These are phyloP conservation scores for Torulaspora quercuum DNA, from an alignment of 805 yeast genomes.

Conservation along the genomic window DNA sequence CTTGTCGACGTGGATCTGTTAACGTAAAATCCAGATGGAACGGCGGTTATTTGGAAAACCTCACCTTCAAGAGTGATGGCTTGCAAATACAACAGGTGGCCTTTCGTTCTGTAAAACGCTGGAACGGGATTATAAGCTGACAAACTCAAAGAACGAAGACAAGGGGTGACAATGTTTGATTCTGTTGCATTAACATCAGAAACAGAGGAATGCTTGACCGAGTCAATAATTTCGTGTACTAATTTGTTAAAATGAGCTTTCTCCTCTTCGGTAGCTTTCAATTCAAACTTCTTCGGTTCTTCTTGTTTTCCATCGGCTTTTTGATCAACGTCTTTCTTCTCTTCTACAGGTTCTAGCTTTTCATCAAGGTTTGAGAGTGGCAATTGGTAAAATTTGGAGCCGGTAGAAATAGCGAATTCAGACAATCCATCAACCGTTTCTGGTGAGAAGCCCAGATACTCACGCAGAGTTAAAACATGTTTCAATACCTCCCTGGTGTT, in stretches of 20 bases:
- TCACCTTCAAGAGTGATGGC: slow-evolving; percentile 80
- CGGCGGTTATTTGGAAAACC: slow-evolving; percentile 71
- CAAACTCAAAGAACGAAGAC: slow-evolving; percentile 57
- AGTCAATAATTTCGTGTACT: slow-evolving; percentile 27
- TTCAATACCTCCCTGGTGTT: slow-evolving; percentile 32
- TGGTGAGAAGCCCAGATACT: slow-evolving; percentile 34
- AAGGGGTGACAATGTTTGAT: slow-evolving; percentile 33
- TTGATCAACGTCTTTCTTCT: slow-evolving; percentile 10
- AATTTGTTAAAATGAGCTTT: slow-evolving; percentile 24
- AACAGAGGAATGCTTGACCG: slow-evolving; percentile 18
- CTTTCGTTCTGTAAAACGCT: slow-evolving; percentile 54
- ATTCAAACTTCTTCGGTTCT: slow-evolving; percentile 22
- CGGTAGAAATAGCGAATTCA: slow-evolving; percentile 34
- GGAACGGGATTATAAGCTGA: slow-evolving; percentile 90
- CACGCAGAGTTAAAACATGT: slow-evolving; percentile 34
- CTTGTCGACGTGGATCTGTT: slow-evolving; percentile 62
- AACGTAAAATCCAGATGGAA: slow-evolving; percentile 73
- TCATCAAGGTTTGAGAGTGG: slow-evolving; percentile 26
- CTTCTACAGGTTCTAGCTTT: slow-evolving; percentile 13
- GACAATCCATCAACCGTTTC: slow-evolving; percentile 35
- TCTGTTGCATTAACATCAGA: slow-evolving; percentile 22
- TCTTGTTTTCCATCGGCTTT: slow-evolving; percentile 11
- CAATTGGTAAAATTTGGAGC: slow-evolving; percentile 30
- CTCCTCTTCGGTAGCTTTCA: slow-evolving; percentile 33
- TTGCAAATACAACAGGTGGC: slow-evolving; percentile 76